Evolutionary conservation across 2,329 filamentous ascomycete genomes (phyloP).

Genomic region (Verticillium longisporum): DNA sequence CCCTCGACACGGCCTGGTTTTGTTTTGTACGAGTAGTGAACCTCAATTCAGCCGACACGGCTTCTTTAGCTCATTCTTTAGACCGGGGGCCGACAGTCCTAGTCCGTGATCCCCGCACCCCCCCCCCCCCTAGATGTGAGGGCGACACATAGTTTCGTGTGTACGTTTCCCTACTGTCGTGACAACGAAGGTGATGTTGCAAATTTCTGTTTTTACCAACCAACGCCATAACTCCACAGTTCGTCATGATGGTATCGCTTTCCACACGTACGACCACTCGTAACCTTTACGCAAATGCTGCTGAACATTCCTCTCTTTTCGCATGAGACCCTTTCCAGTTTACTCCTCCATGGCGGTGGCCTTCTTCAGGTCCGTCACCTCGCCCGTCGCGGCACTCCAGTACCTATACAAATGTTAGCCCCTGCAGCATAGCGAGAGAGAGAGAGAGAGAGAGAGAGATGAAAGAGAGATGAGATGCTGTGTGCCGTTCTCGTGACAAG

Average conservation of each 20-base stretch:
- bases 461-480: too few species aligned
- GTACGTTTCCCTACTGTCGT: background rate
- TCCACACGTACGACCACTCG: slow-evolving; percentile 5
- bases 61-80: background rate
- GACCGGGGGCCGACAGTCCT: background rate
- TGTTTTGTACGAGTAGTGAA: background rate
- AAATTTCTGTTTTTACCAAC: slow-evolving; percentile 6
- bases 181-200: slow-evolving; percentile 1
- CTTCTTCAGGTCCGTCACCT: slow-evolving; percentile 49
- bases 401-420: slow-evolving; percentile 30
- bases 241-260: slow-evolving; percentile 14
- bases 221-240: slow-evolving; percentile 5
- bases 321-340: background rate
- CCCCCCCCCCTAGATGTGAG: background rate
- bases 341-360: slow-evolving; percentile 28
- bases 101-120: background rate
- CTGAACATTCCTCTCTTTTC: background rate
- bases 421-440: background rate
- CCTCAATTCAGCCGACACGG: background rate
- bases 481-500: too few species aligned
- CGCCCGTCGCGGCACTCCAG: slow-evolving; percentile 52
- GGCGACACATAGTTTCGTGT: background rate
- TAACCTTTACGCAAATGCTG: slow-evolving; percentile 7
- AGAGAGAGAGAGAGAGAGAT: too few species aligned
- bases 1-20: background rate